Evolutionary conservation across 768 basidiomycete species (phyloP).

Genomic region (Kwoniella sp.): DNA sequence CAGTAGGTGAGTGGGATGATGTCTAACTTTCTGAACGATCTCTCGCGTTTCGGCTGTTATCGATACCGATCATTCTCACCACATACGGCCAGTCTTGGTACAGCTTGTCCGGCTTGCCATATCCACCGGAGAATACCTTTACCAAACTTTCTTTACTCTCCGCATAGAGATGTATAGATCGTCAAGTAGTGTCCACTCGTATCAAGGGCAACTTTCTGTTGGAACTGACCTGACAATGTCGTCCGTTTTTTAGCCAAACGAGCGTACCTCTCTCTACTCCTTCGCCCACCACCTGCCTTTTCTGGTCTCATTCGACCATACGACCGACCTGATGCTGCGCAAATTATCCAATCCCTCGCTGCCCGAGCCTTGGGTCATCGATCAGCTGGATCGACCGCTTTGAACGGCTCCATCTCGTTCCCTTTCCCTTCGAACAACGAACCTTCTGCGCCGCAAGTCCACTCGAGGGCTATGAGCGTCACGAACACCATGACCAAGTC

Average conservation of each 20-base stretch:
- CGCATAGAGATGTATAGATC: too few relatives aligned
- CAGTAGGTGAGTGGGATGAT: constrained; percentile 70
- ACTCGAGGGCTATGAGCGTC: constrained; percentile 21
- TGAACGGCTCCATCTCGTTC: constrained; percentile 17
- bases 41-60: too few relatives aligned
- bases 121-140: too few relatives aligned
- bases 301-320: constrained; percentile 73
- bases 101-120: too few relatives aligned
- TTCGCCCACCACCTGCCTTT: constrained; percentile 65
- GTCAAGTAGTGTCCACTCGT: too few relatives aligned
- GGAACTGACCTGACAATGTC: background rate
- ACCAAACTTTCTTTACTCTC: too few relatives aligned
- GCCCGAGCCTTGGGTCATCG: constrained; percentile 55
- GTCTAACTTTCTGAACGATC: too few relatives aligned
- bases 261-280: constrained; percentile 88
- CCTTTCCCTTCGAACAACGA: constrained; percentile 22
- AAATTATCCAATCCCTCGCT: constrained; percentile 57
- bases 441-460: constrained; percentile 21
- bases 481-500: constrained; percentile 19
- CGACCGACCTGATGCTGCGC: constrained; percentile 88
- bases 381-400: constrained; percentile 28
- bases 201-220: too few relatives aligned
- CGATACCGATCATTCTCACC: too few relatives aligned
- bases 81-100: too few relatives aligned
- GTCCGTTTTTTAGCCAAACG: constrained; percentile 72